A percentile compares a stretch with the other conserved stretches of the same genome.
These are phyloP conservation scores for Lactarius hatsudake DNA, from an alignment of 768 basidiomycete species.

Conservation along the genomic window DNA sequence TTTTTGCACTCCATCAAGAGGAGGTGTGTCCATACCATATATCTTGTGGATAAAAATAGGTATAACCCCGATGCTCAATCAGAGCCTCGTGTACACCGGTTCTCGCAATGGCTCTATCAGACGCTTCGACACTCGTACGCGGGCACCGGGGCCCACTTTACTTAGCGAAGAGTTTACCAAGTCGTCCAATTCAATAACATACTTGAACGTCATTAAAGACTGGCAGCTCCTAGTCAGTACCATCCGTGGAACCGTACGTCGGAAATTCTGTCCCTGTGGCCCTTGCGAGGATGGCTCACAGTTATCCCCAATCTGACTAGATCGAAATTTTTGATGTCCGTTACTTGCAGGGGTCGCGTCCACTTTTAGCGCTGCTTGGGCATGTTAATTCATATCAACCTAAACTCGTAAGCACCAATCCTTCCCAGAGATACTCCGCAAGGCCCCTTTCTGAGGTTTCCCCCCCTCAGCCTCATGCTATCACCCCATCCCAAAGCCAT, in stretches of 20 bases:
- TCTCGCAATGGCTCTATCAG: constrained; percentile 56
- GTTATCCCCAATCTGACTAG: constrained; percentile 36
- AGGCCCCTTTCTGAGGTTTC: background rate
- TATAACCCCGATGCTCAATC: background rate
- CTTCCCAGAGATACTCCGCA: background rate
- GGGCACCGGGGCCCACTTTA: constrained; percentile 37
- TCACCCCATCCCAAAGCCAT: constrained; percentile 55
- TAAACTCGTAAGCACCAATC: constrained; percentile 45
- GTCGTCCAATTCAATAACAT: constrained; percentile 48
- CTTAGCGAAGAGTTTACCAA: constrained; percentile 39
- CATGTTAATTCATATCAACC: constrained; percentile 55
- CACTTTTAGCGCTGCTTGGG: constrained; percentile 49
- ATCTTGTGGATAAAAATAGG: background rate
- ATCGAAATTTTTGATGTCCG: constrained; percentile 63
- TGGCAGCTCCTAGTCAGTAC: constrained; percentile 55
- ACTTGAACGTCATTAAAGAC: constrained; percentile 49
- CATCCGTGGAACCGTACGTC: constrained; percentile 57
- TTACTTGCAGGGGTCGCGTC: constrained; percentile 43
- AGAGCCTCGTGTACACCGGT: constrained; percentile 29
- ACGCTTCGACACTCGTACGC: constrained; percentile 50
- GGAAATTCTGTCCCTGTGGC: background rate
- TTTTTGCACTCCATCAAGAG: constrained; percentile 56
- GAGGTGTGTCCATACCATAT: constrained; percentile 37
- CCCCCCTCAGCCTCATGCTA: constrained; percentile 51
- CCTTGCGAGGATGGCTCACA: constrained; percentile 4